Percentiles rank a stretch among this genome's conserved stretches.
These are phyloP conservation scores for Exophiala phaeomuriformis DNA, from an alignment of 2,329 filamentous ascomycete genomes.

Conservation along the genomic window DNA sequence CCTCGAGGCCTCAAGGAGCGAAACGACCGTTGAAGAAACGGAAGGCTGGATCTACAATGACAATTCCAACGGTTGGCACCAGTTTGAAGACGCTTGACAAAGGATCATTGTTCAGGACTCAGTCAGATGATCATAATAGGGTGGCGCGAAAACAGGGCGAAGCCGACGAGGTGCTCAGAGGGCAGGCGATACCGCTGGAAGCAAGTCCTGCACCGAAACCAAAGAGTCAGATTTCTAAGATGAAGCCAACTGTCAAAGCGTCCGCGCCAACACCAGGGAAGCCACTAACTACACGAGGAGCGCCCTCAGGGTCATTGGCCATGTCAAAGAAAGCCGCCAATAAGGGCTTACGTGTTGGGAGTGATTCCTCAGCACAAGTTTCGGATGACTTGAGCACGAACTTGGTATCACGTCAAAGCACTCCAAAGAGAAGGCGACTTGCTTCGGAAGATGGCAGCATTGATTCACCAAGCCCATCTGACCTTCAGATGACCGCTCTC, in stretches of 20 bases:
- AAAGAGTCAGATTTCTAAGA: not conserved
- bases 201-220: not conserved
- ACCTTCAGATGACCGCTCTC: constrained; percentile 20
- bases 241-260: not conserved
- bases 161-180: not conserved
- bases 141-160: not conserved
- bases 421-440: constrained; percentile 22
- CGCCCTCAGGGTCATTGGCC: not conserved
- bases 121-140: not conserved
- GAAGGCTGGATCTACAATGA: constrained; percentile 9
- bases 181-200: not conserved
- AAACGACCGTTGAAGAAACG: constrained; percentile 16
- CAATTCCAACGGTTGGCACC: not conserved
- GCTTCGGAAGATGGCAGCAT: constrained; percentile 1
- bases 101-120: not conserved
- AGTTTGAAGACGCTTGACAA: not conserved
- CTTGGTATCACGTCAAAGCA: constrained; percentile 10
- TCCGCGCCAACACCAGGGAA: not conserved
- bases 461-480: constrained; percentile 18
- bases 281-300: not conserved
- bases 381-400: constrained; percentile 13
- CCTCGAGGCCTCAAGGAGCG: not conserved
- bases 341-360: constrained; percentile 5
- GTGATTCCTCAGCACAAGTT: constrained; percentile 7
- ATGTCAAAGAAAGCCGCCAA: not conserved